Conservation (phyloP, 2,329 filamentous ascomycete species). For the Neopestalotiopsis clavispora region DNA sequence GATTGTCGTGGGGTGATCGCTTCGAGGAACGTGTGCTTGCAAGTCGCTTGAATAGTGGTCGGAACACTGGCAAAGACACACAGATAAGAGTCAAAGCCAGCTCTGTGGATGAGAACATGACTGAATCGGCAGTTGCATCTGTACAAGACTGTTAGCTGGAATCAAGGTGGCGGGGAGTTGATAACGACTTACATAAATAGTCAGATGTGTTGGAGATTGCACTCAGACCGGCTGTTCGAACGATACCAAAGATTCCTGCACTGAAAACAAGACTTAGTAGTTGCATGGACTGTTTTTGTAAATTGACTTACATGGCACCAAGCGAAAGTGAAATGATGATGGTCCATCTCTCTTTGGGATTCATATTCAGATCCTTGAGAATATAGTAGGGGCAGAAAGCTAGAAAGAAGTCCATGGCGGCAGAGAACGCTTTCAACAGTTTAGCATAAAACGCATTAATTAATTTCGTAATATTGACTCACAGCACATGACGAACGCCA, state of each 20-base stretch:
- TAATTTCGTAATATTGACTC: too few species aligned
- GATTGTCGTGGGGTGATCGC: not conserved
- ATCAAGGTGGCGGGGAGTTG: too few species aligned
- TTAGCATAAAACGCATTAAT: too few species aligned
- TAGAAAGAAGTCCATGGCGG: constrained; percentile 26
- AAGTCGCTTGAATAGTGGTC: constrained; percentile 22
- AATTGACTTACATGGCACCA: constrained; percentile 21
- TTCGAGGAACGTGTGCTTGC: not conserved
- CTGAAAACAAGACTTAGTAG: constrained; percentile 15
- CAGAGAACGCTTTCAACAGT: constrained; percentile 26
- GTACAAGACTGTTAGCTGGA: not conserved
- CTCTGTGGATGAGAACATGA: constrained; percentile 25
- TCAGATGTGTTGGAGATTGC: constrained; percentile 20
- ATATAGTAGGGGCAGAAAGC: constrained; percentile 24
- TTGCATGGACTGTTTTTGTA: not conserved
- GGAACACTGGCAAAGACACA: constrained; percentile 24
- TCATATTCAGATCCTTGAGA: constrained; percentile 26
- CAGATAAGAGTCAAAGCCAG: constrained; percentile 25
- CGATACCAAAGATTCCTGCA: constrained; percentile 23
- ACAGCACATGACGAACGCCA: constrained; percentile 26
- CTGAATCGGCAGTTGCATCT: constrained; percentile 24
- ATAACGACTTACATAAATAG: constrained; percentile 25
- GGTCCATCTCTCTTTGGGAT: constrained; percentile 23
- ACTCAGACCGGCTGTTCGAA: constrained; percentile 21
- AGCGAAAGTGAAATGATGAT: constrained; percentile 25